A percentile compares a stretch with the other conserved stretches of the same genome.
Conservation (phyloP, 2,329 filamentous ascomycete species). For the Nakataea oryzae region DNA sequence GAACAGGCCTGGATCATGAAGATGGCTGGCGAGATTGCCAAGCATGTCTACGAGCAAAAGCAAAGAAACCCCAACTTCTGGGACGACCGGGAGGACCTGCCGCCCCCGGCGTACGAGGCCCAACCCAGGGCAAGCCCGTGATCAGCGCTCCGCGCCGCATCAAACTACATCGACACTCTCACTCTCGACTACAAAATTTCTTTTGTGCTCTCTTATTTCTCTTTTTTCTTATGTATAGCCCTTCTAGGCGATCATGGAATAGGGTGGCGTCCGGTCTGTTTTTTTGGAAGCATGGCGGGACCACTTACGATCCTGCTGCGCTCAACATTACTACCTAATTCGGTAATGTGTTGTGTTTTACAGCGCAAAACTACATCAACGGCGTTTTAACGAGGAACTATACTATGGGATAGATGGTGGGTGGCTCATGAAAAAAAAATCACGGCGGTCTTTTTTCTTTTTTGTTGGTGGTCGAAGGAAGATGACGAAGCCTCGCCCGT, state of each 20-base stretch:
- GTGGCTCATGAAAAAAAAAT: neutral
- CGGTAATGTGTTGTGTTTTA: conserved; percentile 4
- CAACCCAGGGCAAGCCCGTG: conserved; percentile 7
- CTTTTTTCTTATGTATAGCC: neutral
- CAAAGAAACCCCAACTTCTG: conserved; percentile 39
- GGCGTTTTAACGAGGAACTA: neutral
- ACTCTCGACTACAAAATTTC: neutral
- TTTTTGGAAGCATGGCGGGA: conserved; percentile 3
- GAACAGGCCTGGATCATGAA: conserved; percentile 85
- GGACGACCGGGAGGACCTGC: conserved; percentile 44
- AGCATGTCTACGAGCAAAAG: conserved; percentile 82
- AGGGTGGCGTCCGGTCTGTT: neutral
- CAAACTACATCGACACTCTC: neutral
- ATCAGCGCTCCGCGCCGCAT: neutral
- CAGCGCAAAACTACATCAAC: neutral
- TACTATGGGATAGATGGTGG: neutral
- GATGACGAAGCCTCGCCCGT: neutral
- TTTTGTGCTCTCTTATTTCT: neutral
- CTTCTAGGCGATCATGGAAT: neutral
- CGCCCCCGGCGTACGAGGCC: conserved; percentile 53
- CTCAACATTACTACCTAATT: conserved; percentile 4
- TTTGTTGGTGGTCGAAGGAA: neutral
- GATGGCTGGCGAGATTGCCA: conserved; percentile 86
- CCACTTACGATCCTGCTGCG: neutral
- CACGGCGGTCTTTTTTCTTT: neutral